Evolutionary conservation across 2,329 filamentous ascomycete species (phyloP), one percentile per base, ranked within the genome.

Genomic region (Neoarthrinium moseri): DNA sequence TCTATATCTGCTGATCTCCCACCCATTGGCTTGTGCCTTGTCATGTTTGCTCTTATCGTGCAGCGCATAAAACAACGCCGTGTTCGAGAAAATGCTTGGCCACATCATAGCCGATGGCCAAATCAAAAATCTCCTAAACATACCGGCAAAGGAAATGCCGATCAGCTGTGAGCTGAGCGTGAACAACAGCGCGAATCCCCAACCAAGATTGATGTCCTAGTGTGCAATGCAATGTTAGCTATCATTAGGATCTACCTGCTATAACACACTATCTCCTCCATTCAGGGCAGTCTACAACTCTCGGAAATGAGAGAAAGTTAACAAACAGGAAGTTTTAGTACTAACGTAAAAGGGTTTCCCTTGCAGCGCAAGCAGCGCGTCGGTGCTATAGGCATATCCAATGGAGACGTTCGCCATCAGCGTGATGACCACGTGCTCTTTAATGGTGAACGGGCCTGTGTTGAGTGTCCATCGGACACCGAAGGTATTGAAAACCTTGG

Each of bases 131-230:
- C 69, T 64, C 11, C 72, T 63, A 27, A 69, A 69, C 47, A 78
- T 62, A 3, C 75, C 75, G 1, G 77, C 75, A 22, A 80, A 59
- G 3, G 73, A 72, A 34, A 78, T 77, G 1, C 78, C 77, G 43
- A 78, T 71, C n/a, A 76, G 55, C 51, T 78, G 75, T 2, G 72
- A 75, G 26, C 72, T 74, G 24, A 79, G 63, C 4, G 66, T 70
- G 39, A 78, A 62, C 1, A 78, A 59, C 2, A 78, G 56, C 34
- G 75, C 68, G 47, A 75, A 78, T 1, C 72, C 73, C 52, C 72
- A 74, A 6, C 73, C 67, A 0, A 73, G 60, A 4, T 73, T 66
- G 40, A 72, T 65, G 45, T 69, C 48, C n/a, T n/a, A n/a, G n/a
- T n/a, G n/a, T n/a, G n/a, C n/a, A n/a, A n/a, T n/a, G n/a, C n/a